These are phyloP conservation scores for Tolypocladium pustulatum DNA, from an alignment of 2,329 filamentous ascomycete genomes.

Conservation along the genomic window DNA sequence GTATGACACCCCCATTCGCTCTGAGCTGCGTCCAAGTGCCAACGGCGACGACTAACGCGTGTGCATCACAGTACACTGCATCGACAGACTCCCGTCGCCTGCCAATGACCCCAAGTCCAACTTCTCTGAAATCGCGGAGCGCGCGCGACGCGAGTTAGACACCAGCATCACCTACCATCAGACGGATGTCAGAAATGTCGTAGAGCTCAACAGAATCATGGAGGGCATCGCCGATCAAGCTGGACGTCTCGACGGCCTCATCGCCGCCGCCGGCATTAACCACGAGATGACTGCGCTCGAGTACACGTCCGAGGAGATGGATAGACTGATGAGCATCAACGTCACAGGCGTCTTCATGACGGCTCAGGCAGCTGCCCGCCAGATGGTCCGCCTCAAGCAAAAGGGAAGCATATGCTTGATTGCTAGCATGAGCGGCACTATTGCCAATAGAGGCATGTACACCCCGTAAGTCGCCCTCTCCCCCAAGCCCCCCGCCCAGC, in stretches of 20 bases:
- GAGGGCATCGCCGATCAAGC: conserved; percentile 58
- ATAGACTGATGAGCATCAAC: conserved; percentile 76
- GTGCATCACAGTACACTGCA: conserved; percentile 45
- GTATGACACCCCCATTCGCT: conserved; percentile 22
- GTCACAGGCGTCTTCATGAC: conserved; percentile 80
- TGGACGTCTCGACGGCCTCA: conserved; percentile 67
- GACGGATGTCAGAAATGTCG: conserved; percentile 68
- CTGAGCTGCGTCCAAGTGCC: too few species aligned
- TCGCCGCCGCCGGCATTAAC: conserved; percentile 63
- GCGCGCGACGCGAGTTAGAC: conserved; percentile 53
- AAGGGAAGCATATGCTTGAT: conserved; percentile 56
- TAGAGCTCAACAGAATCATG: conserved; percentile 55
- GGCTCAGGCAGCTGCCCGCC: conserved; percentile 75
- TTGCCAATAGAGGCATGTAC: conserved; percentile 52
- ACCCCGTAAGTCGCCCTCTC: conserved; percentile 40
- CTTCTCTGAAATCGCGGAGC: conserved; percentile 54
- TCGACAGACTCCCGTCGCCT: conserved; percentile 52
- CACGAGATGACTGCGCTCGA: conserved; percentile 77
- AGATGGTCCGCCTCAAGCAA: conserved; percentile 51
- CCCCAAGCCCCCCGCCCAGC: too few species aligned
- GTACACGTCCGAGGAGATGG: conserved; percentile 63
- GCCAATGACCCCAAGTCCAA: conserved; percentile 31
- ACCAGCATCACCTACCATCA: conserved; percentile 64
- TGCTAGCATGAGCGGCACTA: conserved; percentile 58
- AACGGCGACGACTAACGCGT: neutral